A percentile compares a stretch with the other conserved stretches of the same genome.
Evolutionary conservation across 768 basidiomycete species (phyloP).

Genomic region (Termitomyces bulborhizus): DNA sequence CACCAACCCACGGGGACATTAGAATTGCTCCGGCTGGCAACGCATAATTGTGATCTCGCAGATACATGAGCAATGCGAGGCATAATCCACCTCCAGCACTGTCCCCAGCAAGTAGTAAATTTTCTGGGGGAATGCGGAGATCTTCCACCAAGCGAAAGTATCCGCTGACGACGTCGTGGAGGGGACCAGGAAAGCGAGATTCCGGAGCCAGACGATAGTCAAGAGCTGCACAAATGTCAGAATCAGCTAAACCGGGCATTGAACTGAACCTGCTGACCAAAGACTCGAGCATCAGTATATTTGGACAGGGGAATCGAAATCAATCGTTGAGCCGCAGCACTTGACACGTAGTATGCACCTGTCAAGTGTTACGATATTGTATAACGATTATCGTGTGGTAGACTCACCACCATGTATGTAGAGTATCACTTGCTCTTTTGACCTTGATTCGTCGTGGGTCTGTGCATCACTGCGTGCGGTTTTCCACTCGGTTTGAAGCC

Average conservation of each 20-base stretch:
- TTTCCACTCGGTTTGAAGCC: slow-evolving; percentile 79
- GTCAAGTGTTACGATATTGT: neutral
- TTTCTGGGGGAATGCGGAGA: slow-evolving; percentile 85
- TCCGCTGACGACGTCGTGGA: slow-evolving; percentile 78
- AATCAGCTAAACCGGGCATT: neutral
- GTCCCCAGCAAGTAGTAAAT: slow-evolving; percentile 85
- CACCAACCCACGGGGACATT: slow-evolving; percentile 95
- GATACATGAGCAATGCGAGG: slow-evolving; percentile 85
- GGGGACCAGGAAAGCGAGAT: slow-evolving; percentile 86
- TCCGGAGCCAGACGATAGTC: slow-evolving; percentile 97
- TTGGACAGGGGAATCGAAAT: slow-evolving; percentile 91
- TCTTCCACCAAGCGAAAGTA: slow-evolving; percentile 88
- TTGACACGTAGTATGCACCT: slow-evolving; percentile 93
- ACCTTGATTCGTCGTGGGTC: slow-evolving; percentile 21
- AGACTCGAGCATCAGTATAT: slow-evolving; percentile 82
- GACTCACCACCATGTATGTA: slow-evolving; percentile 87
- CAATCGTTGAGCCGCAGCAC: slow-evolving; percentile 83
- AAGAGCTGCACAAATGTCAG: slow-evolving; percentile 49
- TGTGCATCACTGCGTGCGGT: slow-evolving; percentile 25
- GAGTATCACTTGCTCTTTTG: slow-evolving; percentile 77
- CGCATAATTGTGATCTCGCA: slow-evolving; percentile 85
- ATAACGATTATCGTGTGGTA: neutral
- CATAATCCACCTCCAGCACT: slow-evolving; percentile 90
- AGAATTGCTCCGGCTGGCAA: slow-evolving; percentile 82
- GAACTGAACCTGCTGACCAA: slow-evolving; percentile 33